phyloP scores from a whole-genome alignment of 306 rosid species.

The Carpinus fangiana region DNA sequence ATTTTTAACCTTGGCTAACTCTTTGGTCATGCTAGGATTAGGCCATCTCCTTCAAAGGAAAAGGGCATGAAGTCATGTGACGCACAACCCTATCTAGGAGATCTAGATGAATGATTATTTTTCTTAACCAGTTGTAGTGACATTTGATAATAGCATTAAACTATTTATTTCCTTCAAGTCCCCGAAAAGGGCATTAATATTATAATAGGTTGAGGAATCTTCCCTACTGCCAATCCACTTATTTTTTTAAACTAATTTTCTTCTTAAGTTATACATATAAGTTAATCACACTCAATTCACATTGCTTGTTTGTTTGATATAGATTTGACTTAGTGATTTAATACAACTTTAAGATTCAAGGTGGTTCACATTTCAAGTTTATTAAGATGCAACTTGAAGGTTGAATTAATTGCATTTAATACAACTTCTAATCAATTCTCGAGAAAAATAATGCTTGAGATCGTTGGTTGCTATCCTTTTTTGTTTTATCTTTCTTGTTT shows the following conservation, averaged over 20 bases:
- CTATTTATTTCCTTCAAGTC: constrained; percentile 10
- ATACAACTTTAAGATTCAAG: background rate
- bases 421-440: background rate
- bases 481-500: too few relatives aligned
- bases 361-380: background rate
- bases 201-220: background rate
- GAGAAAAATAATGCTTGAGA: background rate
- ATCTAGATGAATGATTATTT: background rate
- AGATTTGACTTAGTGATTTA: background rate
- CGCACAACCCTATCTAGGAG: background rate
- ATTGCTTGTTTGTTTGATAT: background rate
- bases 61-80: background rate
- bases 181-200: background rate
- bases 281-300: background rate
- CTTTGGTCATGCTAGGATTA: background rate
- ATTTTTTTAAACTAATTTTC: background rate
- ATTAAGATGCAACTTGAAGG: constrained; percentile 2
- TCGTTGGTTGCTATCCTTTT: background rate
- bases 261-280: background rate
- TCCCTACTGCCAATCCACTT: background rate
- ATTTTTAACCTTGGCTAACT: too few relatives aligned
- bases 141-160: background rate
- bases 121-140: background rate
- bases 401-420: background rate
- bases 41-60: background rate